Evolutionary conservation across 2,329 filamentous ascomycete genomes (phyloP), one percentile per base, ranked within the genome.

Genomic region (Phialophora expanda): DNA sequence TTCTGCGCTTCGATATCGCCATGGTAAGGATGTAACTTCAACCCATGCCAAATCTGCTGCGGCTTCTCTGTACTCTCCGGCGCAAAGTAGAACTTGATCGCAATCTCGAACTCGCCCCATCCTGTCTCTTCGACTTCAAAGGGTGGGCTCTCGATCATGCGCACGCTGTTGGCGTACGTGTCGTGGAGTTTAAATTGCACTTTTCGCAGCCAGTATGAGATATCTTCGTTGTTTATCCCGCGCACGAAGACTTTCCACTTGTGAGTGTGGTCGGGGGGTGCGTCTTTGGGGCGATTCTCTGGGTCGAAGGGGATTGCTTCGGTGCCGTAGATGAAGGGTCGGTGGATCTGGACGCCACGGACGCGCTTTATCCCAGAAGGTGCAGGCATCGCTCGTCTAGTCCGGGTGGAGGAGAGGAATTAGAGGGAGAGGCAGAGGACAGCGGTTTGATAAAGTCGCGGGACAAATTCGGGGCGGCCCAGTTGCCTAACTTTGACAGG

Each of bases 181-280:
- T 98, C 93, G 83, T 97, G 94, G 17, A 99, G 87, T 79, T 98
- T 98, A 82, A 99, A 99, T 77, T 97, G 93, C 0, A 99, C 94
- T 74, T 96, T 94, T 65, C 94, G 92, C 71, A 98, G 85, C 93
- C 95, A 99, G 78, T 96, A 95, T 30, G 91, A 93, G 71, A 98
- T 90, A 75, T 97, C 92, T 66, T 92, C 91, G 77, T 92, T 91
- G 74, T 96, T 92, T 61, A 97, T 84, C 55, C 93, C 92, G 75
- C 91, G 91, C 65, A 99, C 92, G 78, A 96, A 98, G 69, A 98
- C 92, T 74, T 90, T 89, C 95, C 95, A 99, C 69, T 91, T 92
- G 82, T 98, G 96, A 34, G 94, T 98, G 82, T 99, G 95, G 78
- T 96, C 93, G 68, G 91, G 86, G 26, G 94, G 92, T 3, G 92